These are phyloP conservation scores for Wickerhamiella alocasiicola DNA, from an alignment of 805 yeast genomes.

Conservation along the genomic window DNA sequence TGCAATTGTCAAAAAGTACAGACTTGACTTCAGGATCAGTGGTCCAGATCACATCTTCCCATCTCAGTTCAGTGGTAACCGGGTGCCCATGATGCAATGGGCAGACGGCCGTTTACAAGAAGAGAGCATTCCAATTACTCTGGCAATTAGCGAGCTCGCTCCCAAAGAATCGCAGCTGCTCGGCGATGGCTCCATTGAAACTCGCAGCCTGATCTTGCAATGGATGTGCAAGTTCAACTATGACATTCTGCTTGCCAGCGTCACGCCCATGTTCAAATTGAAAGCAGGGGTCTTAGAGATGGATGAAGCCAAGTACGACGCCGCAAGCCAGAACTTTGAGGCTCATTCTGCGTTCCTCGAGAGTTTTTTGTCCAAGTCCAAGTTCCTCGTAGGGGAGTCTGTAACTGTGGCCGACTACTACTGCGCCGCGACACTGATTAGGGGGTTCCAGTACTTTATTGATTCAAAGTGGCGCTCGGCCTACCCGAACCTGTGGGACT, in stretches of 20 bases:
- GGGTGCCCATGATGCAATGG: slow-evolving; percentile 42
- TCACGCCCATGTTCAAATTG: slow-evolving; percentile 41
- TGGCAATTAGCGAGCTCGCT: slow-evolving; percentile 10
- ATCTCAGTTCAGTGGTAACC: slow-evolving; percentile 42
- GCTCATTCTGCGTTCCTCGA: slow-evolving; percentile 29
- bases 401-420: slow-evolving; percentile 54
- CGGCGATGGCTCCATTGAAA: slow-evolving; percentile 46
- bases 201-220: slow-evolving; percentile 53
- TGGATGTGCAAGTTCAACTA: slow-evolving; percentile 70
- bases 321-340: slow-evolving; percentile 31
- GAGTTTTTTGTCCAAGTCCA: slow-evolving; percentile 42
- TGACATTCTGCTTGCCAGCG: slow-evolving; percentile 38
- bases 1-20: slow-evolving; percentile 37
- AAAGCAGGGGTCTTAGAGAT: slow-evolving; percentile 54
- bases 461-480: slow-evolving; percentile 53
- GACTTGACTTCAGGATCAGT: slow-evolving; percentile 42
- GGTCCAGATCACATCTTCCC: slow-evolving; percentile 34
- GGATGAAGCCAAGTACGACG: slow-evolving; percentile 60
- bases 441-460: slow-evolving; percentile 47
- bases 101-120: slow-evolving; percentile 9
- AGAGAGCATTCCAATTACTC: slow-evolving; percentile 11
- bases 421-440: slow-evolving; percentile 36
- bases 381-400: slow-evolving; percentile 61
- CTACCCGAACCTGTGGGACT: slow-evolving; percentile 54
- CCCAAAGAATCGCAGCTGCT: slow-evolving; percentile 32